Evolutionary conservation across 2,329 filamentous ascomycete genomes (phyloP), one percentile per base, ranked within the genome.

Genomic region (Alternaria hordeiaustralica): DNA sequence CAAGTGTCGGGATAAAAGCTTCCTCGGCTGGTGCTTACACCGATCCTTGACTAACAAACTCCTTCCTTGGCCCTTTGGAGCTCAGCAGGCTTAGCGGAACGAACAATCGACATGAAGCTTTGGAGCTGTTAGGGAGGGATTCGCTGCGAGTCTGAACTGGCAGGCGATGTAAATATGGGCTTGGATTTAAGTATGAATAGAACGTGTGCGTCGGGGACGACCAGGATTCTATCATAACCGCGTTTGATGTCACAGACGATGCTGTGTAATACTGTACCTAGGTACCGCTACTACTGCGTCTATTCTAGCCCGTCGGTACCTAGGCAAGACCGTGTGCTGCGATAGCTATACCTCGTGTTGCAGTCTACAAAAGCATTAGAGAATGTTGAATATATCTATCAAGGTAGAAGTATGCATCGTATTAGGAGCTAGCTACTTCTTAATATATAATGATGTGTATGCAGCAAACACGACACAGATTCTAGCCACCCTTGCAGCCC

Each of bases 11-110:
- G n/a, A 47, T 60, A 46, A 33, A 60, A 26, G 10, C 18, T 20
- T 46, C 58, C 49, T 60, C 58, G 58, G 58, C 8, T 13, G 21
- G n/a, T 33, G 57, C 33, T 36, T 55, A 55, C 21, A 56, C 51
- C 30, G 28, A 56, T 28, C 10, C 10, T 41, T 20, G n/a, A 49
- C 33, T 18, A 15, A 56, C 21, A 5, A 3, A 30, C n/a, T 30
- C 4, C n/a, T 21, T 20, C 47, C 47, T 50, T 50, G n/a, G 25
- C 25, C 6, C 47, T 6, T 30, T 9, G 15, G 4, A 50, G n/a
- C n/a, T 13, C 28, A 4, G 26, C 10, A 18, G n/a, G 26, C n/a
- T 26, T 50, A 28, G 7, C 18, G 36, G 4, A 41, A 41, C 3
- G 9, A 41, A 41, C 8, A 6, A 18, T 41, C 36, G 36, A 18